These are phyloP conservation scores for Martiniozyma asiatica DNA, from an alignment of 1,139 yeast genomes.

Conservation along the genomic window DNA sequence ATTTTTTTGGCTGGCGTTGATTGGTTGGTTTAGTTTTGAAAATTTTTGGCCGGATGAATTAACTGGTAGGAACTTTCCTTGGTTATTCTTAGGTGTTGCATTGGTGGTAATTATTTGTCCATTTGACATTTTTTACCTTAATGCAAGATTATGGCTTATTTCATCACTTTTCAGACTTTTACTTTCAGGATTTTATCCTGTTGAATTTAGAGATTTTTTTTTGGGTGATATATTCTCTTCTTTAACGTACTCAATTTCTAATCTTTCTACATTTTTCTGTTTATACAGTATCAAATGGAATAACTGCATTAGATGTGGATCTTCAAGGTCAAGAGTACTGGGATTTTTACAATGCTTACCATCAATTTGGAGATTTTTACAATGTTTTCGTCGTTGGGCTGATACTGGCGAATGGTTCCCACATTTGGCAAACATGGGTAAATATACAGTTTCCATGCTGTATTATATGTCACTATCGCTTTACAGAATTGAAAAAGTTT, in stretches of 20 bases:
- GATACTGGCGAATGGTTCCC: conserved; percentile 97
- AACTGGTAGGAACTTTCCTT: conserved; percentile 71
- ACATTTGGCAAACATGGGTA: conserved; percentile 81
- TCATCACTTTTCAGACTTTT: conserved; percentile 61
- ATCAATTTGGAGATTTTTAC: conserved; percentile 80
- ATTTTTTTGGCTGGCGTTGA: conserved; percentile 42
- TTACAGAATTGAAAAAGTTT: conserved; percentile 51
- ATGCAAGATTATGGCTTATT: conserved; percentile 64
- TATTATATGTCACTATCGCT: conserved; percentile 70
- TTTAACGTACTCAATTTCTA: conserved; percentile 77
- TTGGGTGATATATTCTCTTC: conserved; percentile 86
- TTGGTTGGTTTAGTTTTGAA: conserved; percentile 67
- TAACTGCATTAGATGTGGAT: conserved; percentile 58
- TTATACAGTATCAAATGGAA: conserved; percentile 62
- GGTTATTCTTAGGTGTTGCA: conserved; percentile 54
- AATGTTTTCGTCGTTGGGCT: conserved; percentile 80
- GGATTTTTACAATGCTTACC: conserved; percentile 83
- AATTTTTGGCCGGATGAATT: conserved; percentile 51
- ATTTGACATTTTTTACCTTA: conserved; percentile 36
- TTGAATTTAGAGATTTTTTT: conserved; percentile 88
- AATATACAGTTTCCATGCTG: conserved; percentile 54
- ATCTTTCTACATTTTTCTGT: conserved; percentile 76
- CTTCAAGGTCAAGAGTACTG: conserved; percentile 60
- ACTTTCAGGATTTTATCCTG: conserved; percentile 82
- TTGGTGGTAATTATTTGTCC: conserved; percentile 52